A percentile compares a stretch with the other conserved stretches of the same genome.
phyloP scores from a whole-genome alignment of 352 stramenopile species.

The Globisporangium orthogonon region DNA sequence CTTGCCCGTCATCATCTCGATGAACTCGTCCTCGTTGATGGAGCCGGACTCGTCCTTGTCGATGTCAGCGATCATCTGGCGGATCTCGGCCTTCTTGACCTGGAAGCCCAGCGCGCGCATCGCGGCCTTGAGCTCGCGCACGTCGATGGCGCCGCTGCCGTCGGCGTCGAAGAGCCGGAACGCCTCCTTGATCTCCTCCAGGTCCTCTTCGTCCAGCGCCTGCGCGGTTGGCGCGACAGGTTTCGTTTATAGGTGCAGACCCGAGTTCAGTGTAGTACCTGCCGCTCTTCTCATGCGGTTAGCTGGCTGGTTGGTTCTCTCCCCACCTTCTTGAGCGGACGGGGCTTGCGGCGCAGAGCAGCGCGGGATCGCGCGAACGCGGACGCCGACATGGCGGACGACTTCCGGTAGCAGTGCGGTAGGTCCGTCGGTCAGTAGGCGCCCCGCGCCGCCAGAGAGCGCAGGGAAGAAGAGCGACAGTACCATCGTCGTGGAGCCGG shows the following conservation, averaged over 20 bases:
- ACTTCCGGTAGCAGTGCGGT: background rate
- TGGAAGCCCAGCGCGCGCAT: constrained; percentile 93
- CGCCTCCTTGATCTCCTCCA: constrained; percentile 93
- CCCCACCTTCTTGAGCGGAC: constrained; percentile 52
- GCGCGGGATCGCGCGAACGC: constrained; percentile 57
- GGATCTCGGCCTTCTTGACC: constrained; percentile 91
- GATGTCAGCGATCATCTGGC: constrained; percentile 91
- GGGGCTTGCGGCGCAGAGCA: constrained; percentile 49
- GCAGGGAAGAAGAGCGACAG: background rate
- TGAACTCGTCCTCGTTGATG: constrained; percentile 91
- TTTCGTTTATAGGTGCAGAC: background rate
- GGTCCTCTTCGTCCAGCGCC: constrained; percentile 87
- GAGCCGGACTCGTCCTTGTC: constrained; percentile 90
- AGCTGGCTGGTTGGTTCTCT: background rate
- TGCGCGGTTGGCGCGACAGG: constrained; percentile 5
- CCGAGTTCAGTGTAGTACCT: too few relatives aligned
- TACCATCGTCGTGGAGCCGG: background rate
- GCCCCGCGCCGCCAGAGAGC: too few relatives aligned
- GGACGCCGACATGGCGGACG: constrained; percentile 40
- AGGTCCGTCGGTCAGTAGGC: too few relatives aligned
- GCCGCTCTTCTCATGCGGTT: too few relatives aligned
- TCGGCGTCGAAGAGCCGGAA: constrained; percentile 94
- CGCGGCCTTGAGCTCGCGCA: constrained; percentile 91
- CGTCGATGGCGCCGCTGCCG: constrained; percentile 87
- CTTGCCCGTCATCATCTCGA: constrained; percentile 93